Evolutionary conservation across 768 basidiomycete species (phyloP), one percentile per base, ranked within the genome.

Genomic region (Tulasnella sp.): DNA sequence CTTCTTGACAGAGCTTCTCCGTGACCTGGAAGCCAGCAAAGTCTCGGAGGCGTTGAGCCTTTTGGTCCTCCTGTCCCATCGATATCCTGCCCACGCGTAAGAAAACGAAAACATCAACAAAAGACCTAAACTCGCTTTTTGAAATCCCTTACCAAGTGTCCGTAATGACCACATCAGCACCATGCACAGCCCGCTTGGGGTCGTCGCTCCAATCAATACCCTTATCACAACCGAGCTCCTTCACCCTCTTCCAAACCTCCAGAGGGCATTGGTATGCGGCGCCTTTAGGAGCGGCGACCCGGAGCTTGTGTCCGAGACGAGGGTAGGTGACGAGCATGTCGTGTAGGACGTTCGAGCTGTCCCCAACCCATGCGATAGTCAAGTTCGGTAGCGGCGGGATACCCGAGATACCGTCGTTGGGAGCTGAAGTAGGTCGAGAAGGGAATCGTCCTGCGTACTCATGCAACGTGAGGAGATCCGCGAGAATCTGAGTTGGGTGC

Each of bases 21-120:
- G 95, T 98, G 51, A 99, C 83, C 68, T 97, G 96, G 71, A 89
- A 99, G 2, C 96, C 94, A 17, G 80, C 64, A 73, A 99, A 99
- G 61, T 90, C 95, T 51, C 80, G 74, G 44, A 95, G 70, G 15
- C 95, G 83, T 65, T 90, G 83, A 30, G 76, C 88, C 64, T 93
- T 91, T 71, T 98, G 93, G 1, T 84, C 86, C 72, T 98, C 96
- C 72, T 96, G 92, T 17, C 96, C 96, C 96, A 99, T 98, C 1
- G 95, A 97, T 64, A 98, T 92, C 93, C 91, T 94, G 67, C 13
- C 5, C 34, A 38, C 15, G 7, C 7, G 26, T 10, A 17, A 1
- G 11, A 27, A 13, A 10, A 24, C 51, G 7, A 24, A 4, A 15
- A 50, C 23, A 51, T 11, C 27, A 47, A 34, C 0, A 19, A 34